phyloP scores from a whole-genome alignment of 225 moss, liverwort and hornwort species.

The Polytrichum formosum region DNA sequence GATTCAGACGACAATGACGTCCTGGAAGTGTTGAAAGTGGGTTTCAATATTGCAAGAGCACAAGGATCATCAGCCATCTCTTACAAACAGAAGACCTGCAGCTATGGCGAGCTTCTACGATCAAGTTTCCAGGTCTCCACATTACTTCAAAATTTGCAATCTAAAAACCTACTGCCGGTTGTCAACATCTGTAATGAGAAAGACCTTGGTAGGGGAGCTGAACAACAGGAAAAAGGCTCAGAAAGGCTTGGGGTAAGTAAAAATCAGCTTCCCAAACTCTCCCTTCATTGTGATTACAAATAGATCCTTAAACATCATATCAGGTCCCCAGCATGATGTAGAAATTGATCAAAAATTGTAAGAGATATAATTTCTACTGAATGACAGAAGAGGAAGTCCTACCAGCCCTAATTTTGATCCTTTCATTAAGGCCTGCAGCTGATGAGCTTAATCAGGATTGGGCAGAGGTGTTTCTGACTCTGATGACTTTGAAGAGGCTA shows the following conservation, averaged over 20 bases:
- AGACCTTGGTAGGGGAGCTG: constrained; percentile 4
- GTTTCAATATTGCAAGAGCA: constrained; percentile 19
- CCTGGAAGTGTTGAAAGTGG: constrained; percentile 40
- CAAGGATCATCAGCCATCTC: constrained; percentile 26
- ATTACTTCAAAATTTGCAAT: constrained; percentile 32
- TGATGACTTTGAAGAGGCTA: too few relatives aligned
- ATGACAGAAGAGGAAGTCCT: too few relatives aligned
- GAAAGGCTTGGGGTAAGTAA: constrained; percentile 41
- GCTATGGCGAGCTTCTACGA: constrained; percentile 42
- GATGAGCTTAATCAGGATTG: too few relatives aligned
- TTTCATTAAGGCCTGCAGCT: too few relatives aligned
- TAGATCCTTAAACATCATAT: too few relatives aligned
- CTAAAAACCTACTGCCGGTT: constrained; percentile 35
- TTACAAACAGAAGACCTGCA: constrained; percentile 37
- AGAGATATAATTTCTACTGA: too few relatives aligned
- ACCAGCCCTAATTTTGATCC: too few relatives aligned
- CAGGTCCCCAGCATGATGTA: too few relatives aligned
- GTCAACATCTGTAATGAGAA: constrained; percentile 23
- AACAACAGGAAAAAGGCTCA: constrained; percentile 25
- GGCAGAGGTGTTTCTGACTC: too few relatives aligned
- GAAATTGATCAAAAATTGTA: too few relatives aligned
- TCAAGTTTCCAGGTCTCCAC: constrained; percentile 44
- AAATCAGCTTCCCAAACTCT: too few relatives aligned
- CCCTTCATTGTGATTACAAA: too few relatives aligned
- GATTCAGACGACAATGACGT: not conserved